Percentiles rank a stretch among this genome's conserved stretches.
These are phyloP conservation scores for Monilinia laxa DNA, from an alignment of 2,329 filamentous ascomycete genomes.

Conservation along the genomic window DNA sequence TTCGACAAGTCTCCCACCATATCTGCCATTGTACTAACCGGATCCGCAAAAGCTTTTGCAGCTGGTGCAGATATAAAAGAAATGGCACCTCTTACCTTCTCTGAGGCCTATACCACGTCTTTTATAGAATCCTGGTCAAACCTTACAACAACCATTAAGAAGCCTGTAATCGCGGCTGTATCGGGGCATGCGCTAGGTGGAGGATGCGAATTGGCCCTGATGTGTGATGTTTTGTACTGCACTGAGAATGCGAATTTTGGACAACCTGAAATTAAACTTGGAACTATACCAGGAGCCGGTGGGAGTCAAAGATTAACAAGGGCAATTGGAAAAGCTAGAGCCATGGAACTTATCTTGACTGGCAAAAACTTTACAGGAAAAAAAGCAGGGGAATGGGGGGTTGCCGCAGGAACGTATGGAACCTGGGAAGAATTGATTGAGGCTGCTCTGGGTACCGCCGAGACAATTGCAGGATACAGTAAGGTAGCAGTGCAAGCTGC, in stretches of 20 bases:
- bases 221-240: slow-evolving; percentile 95
- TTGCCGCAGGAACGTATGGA: slow-evolving; percentile 79
- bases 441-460: slow-evolving; percentile 77
- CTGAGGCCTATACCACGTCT: slow-evolving; percentile 79
- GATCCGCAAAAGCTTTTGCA: slow-evolving; percentile 86
- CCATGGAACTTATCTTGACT: slow-evolving; percentile 90
- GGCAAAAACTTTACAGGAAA: slow-evolving; percentile 79
- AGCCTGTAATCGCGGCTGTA: slow-evolving; percentile 90
- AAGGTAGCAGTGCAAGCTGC: slow-evolving; percentile 82
- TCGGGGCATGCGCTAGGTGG: slow-evolving; percentile 93
- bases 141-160: slow-evolving; percentile 81
- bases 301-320: slow-evolving; percentile 85
- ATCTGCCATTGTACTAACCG: slow-evolving; percentile 80
- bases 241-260: slow-evolving; percentile 85
- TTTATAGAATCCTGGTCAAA: slow-evolving; percentile 96
- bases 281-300: slow-evolving; percentile 87
- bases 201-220: slow-evolving; percentile 94
- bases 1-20: slow-evolving; percentile 70
- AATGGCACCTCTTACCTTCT: slow-evolving; percentile 91
- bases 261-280: slow-evolving; percentile 95
- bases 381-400: slow-evolving; percentile 86
- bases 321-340: slow-evolving; percentile 78
- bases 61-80: slow-evolving; percentile 99
- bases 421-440: slow-evolving; percentile 80
- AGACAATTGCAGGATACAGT: slow-evolving; percentile 84